Base-by-base conservation (phyloP, 345 rosid species). In the Pugionium dolabratum region DNA sequence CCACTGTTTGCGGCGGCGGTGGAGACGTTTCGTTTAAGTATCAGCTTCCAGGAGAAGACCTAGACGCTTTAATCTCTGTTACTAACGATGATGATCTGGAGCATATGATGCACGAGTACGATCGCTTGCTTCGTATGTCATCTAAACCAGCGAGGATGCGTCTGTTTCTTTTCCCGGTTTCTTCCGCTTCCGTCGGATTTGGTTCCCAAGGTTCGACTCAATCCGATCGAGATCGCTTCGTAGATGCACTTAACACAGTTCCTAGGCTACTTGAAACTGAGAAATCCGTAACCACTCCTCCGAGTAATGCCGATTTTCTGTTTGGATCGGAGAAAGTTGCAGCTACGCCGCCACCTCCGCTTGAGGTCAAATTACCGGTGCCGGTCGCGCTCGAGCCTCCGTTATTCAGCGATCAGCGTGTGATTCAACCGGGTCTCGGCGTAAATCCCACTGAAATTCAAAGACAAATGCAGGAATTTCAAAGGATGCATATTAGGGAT, bases 51-150 rank as follows among this genome's bases (percentile, higher is more conserved):
- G 18, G 18, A 18, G 18, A 18, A 18, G 18, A 18, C 18, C 18
- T 93, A 40, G 98, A 93, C 68, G 97, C 98, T 27, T 71, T 93
- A 74, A 93, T 93, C 66, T 93, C 98, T 0, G 98, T 93, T 31
- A 83, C 97, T 1, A 87, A 86, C 74, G 97, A 93, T 26, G 98
- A 93, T 10, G 97, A 90, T 81, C 90, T 93, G 8, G 96, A 87
- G 39, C 96, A 90, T 76, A 77, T 93, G 94, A 89, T 18, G 18
- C 18, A 18, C 18, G 18, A 18, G 18, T 18, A 18, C 18, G 18
- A 18, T 18, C 18, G 18, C 1, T 79, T 87, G 30, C 79, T n/a
- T 48, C 93, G 93, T n/a, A 75, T 78, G 54, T 75, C 86, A 0
- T 79, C 91, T 8, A 88, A 82, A 80, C 94, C 97, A 2, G 89